These are phyloP conservation scores for Botrytis fragariae DNA, from an alignment of 2,329 filamentous ascomycete genomes.

Conservation along the genomic window DNA sequence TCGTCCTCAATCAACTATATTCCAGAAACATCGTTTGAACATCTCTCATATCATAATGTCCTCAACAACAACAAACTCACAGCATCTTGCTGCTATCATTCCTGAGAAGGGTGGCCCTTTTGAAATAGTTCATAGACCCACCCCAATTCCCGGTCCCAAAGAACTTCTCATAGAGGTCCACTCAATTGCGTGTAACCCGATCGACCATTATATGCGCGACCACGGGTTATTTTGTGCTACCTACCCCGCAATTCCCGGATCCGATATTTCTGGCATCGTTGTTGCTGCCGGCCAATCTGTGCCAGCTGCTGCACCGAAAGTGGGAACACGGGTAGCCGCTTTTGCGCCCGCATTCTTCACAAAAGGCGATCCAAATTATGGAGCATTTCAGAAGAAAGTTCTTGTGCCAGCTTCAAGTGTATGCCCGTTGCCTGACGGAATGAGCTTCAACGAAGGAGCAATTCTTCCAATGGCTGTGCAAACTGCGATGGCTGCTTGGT, in stretches of 20 bases:
- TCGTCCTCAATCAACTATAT: background rate
- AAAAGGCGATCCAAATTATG: conserved; percentile 24
- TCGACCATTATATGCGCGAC: conserved; percentile 40
- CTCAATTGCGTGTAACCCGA: conserved; percentile 44
- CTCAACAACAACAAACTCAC: background rate
- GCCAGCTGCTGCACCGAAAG: conserved; percentile 15
- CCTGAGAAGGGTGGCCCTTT: background rate
- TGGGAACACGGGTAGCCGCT: conserved; percentile 37
- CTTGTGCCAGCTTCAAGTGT: conserved; percentile 29
- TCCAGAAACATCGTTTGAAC: background rate
- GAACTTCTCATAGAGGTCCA: conserved; percentile 44
- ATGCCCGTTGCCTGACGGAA: conserved; percentile 33
- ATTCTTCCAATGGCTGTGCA: conserved; percentile 40
- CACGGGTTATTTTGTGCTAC: conserved; percentile 35
- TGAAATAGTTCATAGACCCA: conserved; percentile 24
- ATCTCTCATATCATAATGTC: background rate
- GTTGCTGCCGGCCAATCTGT: conserved; percentile 22
- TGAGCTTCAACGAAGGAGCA: conserved; percentile 37
- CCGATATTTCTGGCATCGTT: conserved; percentile 26
- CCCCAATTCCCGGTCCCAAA: conserved; percentile 41
- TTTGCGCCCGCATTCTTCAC: conserved; percentile 30
- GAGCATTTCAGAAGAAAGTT: conserved; percentile 38
- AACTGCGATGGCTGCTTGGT: conserved; percentile 39
- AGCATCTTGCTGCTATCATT: conserved; percentile 14
- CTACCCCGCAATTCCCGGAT: conserved; percentile 29